Evolutionary conservation across 108 stramenopile genomes (phyloP), one percentile per base, ranked within the genome.

Genomic region (Nannochloropsis gaditana): DNA sequence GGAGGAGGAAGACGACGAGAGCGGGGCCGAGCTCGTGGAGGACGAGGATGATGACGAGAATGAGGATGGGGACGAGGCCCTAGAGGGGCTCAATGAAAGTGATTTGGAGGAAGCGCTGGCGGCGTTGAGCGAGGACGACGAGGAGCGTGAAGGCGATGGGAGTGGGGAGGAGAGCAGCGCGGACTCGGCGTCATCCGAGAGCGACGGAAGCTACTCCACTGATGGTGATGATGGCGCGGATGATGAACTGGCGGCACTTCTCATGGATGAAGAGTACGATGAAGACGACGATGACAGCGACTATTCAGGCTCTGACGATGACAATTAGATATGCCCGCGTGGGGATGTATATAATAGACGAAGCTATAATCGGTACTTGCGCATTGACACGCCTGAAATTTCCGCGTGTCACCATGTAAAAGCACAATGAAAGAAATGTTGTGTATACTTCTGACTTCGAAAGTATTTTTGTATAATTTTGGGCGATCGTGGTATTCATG

Each of bases 1-100:
- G 21, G 85, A 85, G 2, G 47, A 85, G 45, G 80, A 80, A 11
- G 85, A 85, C 81, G 85, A 59, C 45, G 85, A 81, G 9, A 81
- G 80, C 8, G 11, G 21, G 5, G 21, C 15, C 2, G 59, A 73
- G 15, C 19, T n/a, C 2, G 59, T n/a, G 3, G 59, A 73, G 59
- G 59, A 73, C 2, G 59, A 73, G 59, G 59, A 73, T 50, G 47
- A 50, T 73, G 59, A n/a, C 15, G 59, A 73, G 6, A n/a, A 73
- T 15, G 59, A 73, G 6, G 59, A 73, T n/a, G 59, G n/a, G 8
- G 59, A 73, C 59, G 59, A 73, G 8, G 59, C 15, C 19, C 31
- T 31, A 31, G 31, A 31, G 31, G 31, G 31, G 31, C 31, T 31
- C 31, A n/a, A 73, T 15, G 59, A 73, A 15, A 73, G 59, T 73